phyloP scores from a whole-genome alignment of 305 asterid species.

The Caryopteris hybrid region DNA sequence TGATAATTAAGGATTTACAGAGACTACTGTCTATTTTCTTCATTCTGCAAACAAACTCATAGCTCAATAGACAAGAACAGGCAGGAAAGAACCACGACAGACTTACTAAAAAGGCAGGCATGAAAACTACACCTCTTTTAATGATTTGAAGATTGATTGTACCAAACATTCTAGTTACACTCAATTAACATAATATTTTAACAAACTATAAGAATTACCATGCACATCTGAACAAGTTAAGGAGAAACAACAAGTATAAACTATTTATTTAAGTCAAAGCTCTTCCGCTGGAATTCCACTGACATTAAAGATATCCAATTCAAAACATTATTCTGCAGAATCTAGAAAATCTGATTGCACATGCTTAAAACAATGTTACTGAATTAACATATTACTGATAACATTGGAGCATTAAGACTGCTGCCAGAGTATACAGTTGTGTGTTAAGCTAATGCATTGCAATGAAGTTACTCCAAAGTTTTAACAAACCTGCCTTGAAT shows the following conservation, averaged over 20 bases:
- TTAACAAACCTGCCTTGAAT: conserved; percentile 99
- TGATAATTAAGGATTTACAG: too few species aligned
- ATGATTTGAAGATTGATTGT: background rate
- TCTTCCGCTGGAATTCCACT: background rate
- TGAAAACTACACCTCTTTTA: background rate
- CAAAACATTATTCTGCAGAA: background rate
- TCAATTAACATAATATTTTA: background rate
- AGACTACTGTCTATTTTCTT: too few species aligned
- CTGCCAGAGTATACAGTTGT: conserved; percentile 13
- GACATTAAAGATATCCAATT: background rate
- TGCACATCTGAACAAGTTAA: background rate
- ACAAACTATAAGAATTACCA: background rate
- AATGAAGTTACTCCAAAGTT: conserved; percentile 44
- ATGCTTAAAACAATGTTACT: background rate
- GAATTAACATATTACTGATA: conserved; percentile 13
- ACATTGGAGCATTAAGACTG: conserved; percentile 11
- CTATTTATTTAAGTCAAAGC: background rate
- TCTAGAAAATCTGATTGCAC: background rate
- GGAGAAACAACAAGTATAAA: background rate
- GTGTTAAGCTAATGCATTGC: conserved; percentile 4
- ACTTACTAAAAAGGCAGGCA: background rate
- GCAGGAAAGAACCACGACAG: background rate
- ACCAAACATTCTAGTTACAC: background rate
- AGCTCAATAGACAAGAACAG: background rate
- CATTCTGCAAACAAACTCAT: background rate